phyloP scores from a whole-genome alignment of 495 filamentous ascomycete species.

The Staphylotrichum longicolle region DNA sequence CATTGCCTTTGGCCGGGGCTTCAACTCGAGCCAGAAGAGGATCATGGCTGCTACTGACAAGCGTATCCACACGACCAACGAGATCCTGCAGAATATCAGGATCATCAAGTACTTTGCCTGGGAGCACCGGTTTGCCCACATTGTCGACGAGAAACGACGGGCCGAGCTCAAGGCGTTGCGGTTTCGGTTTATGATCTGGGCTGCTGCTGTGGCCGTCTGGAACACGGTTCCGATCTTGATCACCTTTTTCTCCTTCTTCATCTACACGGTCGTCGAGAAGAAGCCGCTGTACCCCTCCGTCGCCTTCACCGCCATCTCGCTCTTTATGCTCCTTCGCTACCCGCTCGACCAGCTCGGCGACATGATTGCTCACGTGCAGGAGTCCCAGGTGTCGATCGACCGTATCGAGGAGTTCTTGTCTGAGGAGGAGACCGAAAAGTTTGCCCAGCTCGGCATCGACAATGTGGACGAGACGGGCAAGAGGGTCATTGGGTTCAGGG shows the following conservation, averaged over 20 bases:
- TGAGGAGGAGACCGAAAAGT: slow-evolving; percentile 96
- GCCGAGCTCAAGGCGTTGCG: slow-evolving; percentile 77
- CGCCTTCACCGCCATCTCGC: slow-evolving; percentile 92
- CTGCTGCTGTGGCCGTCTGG: slow-evolving; percentile 88
- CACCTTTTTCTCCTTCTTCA: slow-evolving; percentile 90
- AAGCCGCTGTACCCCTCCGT: slow-evolving; percentile 89
- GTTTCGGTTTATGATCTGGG: slow-evolving; percentile 85
- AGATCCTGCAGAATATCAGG: slow-evolving; percentile 94
- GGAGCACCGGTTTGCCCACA: slow-evolving; percentile 86
- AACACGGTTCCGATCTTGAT: slow-evolving; percentile 94
- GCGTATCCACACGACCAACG: slow-evolving; percentile 94
- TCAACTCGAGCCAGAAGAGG: slow-evolving; percentile 77
- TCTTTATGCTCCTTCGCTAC: slow-evolving; percentile 92
- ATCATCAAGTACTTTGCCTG: slow-evolving; percentile 99
- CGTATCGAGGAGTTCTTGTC: slow-evolving; percentile 93
- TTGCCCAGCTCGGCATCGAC: slow-evolving; percentile 70
- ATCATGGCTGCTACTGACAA: slow-evolving; percentile 96
- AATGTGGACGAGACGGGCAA: slow-evolving; percentile 59
- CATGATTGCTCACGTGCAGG: slow-evolving; percentile 98
- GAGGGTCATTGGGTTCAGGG: slow-evolving; percentile 75
- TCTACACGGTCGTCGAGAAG: slow-evolving; percentile 88
- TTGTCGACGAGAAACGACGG: slow-evolving; percentile 82
- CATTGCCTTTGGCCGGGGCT: slow-evolving; percentile 76
- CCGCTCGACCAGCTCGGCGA: slow-evolving; percentile 96
- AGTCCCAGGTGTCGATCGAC: slow-evolving; percentile 94